Evolutionary conservation across 2,329 filamentous ascomycete species (phyloP).

Genomic region (Fusarium nisikadoi): DNA sequence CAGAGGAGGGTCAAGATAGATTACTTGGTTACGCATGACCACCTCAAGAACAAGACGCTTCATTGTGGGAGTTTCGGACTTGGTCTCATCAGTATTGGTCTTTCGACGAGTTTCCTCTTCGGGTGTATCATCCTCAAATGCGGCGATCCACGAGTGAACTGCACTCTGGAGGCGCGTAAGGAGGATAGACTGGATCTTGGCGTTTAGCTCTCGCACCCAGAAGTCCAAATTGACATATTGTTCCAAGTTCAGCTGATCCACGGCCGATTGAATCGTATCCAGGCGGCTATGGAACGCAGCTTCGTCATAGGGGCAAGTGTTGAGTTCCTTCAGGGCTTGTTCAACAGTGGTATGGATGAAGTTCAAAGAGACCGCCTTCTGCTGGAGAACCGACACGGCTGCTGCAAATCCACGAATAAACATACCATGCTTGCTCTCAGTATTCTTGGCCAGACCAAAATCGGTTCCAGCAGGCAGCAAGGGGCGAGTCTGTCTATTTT

Average conservation of each 20-base stretch:
- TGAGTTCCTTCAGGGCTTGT: conserved; percentile 83
- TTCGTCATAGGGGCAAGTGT: conserved; percentile 83
- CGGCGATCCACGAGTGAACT: conserved; percentile 85
- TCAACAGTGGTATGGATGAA: conserved; percentile 84
- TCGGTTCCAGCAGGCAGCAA: conserved; percentile 52
- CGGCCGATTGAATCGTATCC: conserved; percentile 87
- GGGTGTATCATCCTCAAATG: conserved; percentile 75
- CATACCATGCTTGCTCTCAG: conserved; percentile 93
- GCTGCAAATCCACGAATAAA: conserved; percentile 95
- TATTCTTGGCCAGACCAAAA: conserved; percentile 61
- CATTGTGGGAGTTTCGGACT: conserved; percentile 70
- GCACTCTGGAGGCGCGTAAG: conserved; percentile 85
- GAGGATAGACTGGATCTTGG: conserved; percentile 82
- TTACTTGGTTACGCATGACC: conserved; percentile 97
- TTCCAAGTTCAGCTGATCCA: conserved; percentile 96
- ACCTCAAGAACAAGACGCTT: conserved; percentile 86
- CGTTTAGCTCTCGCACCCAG: conserved; percentile 91
- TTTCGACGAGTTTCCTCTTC: conserved; percentile 66
- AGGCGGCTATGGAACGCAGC: conserved; percentile 83
- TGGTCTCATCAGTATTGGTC: conserved; percentile 56
- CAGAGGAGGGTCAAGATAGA: conserved; percentile 93
- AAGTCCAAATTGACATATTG: conserved; percentile 92
- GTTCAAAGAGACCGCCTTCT: conserved; percentile 82
- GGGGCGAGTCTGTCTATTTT: conserved; percentile 58
- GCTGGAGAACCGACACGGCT: conserved; percentile 87